These are phyloP conservation scores for Wickerhamiella kurtzmanii DNA, from an alignment of 805 yeast genomes.

Conservation along the genomic window DNA sequence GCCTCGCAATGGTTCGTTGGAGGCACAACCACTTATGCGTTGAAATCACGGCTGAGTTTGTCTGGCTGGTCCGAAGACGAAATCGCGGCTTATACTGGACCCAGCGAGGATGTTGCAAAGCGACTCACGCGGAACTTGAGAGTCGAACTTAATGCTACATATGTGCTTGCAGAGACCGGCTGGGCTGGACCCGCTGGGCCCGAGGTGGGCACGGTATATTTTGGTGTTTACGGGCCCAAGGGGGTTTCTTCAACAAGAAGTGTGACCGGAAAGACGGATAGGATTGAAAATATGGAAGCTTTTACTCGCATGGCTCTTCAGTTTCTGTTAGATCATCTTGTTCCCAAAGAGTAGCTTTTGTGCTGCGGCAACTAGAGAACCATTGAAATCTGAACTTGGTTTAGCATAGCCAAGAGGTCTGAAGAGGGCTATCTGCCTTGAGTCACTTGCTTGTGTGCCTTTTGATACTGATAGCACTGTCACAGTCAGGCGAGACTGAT, in stretches of 20 bases:
- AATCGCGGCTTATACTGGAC: slow-evolving; percentile 64
- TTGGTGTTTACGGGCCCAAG: slow-evolving; percentile 60
- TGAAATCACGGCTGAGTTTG: slow-evolving; percentile 57
- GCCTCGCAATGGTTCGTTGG: slow-evolving; percentile 77
- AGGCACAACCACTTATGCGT: slow-evolving; percentile 65
- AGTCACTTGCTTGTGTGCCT: too few species aligned
- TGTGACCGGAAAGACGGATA: slow-evolving; percentile 35
- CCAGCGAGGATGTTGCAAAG: slow-evolving; percentile 59
- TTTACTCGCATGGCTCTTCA: slow-evolving; percentile 59
- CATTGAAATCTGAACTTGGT: background rate
- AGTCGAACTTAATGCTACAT: slow-evolving; percentile 71
- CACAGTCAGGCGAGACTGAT: too few species aligned
- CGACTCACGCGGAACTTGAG: slow-evolving; percentile 66
- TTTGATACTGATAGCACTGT: too few species aligned
- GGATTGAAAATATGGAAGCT: slow-evolving; percentile 58
- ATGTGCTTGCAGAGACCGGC: slow-evolving; percentile 74
- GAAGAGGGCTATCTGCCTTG: too few species aligned
- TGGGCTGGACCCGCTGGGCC: slow-evolving; percentile 64
- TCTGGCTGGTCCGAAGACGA: slow-evolving; percentile 71
- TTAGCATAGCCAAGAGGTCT: too few species aligned
- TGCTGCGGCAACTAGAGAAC: too few species aligned
- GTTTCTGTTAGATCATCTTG: slow-evolving; percentile 33
- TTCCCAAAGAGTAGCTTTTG: background rate
- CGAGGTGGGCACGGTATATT: slow-evolving; percentile 46
- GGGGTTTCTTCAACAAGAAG: slow-evolving; percentile 30